Percentiles rank a stretch among this genome's conserved stretches.
These are phyloP conservation scores for Collybiopsis confluens DNA, from an alignment of 768 basidiomycete genomes.

Conservation along the genomic window DNA sequence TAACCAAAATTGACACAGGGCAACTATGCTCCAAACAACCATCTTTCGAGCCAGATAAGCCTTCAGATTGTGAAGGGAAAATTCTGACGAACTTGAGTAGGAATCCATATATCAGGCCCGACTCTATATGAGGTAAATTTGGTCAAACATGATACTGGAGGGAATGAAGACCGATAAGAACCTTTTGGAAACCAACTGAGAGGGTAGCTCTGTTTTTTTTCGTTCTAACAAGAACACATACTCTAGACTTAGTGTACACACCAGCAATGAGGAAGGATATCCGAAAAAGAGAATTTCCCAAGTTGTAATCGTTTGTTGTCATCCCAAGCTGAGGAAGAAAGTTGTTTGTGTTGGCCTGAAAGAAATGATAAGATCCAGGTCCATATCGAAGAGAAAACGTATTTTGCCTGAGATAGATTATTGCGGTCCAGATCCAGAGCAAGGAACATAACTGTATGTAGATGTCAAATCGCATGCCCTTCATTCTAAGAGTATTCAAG, in stretches of 20 bases:
- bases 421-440: slow-evolving; percentile 52
- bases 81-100: slow-evolving; percentile 38
- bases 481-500: no score
- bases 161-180: not conserved
- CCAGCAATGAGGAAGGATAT: slow-evolving; percentile 42
- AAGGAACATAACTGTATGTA: slow-evolving; percentile 67
- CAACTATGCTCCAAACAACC: slow-evolving; percentile 52
- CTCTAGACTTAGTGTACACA: slow-evolving; percentile 11
- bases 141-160: not conserved
- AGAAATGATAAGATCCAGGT: not conserved
- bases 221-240: no score
- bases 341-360: slow-evolving; percentile 59
- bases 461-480: no score
- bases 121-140: slow-evolving; percentile 26
- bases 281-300: slow-evolving; percentile 58
- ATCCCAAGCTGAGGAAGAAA: slow-evolving; percentile 57
- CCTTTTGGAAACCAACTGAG: slow-evolving; percentile 59
- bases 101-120: slow-evolving; percentile 67
- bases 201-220: slow-evolving; percentile 68
- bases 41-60: slow-evolving; percentile 28
- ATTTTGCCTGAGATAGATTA: slow-evolving; percentile 47
- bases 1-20: slow-evolving; percentile 58
- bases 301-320: slow-evolving; percentile 61
- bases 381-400: not conserved
- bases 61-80: not conserved